Conservation (phyloP, 176 grass and related monocot species). For the Rhynchospora tenuis region DNA sequence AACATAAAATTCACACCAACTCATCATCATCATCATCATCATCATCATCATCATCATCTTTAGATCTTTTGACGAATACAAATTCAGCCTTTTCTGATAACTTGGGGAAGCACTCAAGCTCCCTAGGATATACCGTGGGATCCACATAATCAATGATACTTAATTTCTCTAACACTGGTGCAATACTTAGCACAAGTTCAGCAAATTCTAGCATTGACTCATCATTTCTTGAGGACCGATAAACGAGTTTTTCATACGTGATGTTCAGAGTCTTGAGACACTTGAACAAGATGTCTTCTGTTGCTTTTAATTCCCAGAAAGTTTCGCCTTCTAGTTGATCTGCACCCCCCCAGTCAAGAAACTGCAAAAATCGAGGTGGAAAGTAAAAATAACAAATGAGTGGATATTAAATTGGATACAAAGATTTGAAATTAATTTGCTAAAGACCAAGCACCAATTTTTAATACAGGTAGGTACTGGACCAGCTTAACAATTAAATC, state of each 20-base stretch:
- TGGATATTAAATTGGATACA: neutral
- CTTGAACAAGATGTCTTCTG: neutral
- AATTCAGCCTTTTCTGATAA: neutral
- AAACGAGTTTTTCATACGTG: too few species aligned
- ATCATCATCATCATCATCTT: too few species aligned
- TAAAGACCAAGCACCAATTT: neutral
- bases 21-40: too few species aligned
- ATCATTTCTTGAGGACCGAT: too few species aligned
- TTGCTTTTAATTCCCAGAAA: neutral
- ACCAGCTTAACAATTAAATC: too few species aligned
- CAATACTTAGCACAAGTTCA: neutral
- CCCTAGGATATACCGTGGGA: neutral
- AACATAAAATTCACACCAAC: too few species aligned
- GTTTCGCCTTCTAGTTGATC: neutral
- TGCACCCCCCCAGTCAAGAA: neutral
- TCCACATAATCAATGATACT: neutral
- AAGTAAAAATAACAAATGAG: neutral
- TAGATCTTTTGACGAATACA: neutral
- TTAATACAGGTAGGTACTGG: neutral
- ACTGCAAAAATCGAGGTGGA: neutral
- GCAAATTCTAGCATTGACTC: neutral
- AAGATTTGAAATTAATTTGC: neutral
- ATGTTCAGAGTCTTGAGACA: too few species aligned
- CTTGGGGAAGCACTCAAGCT: neutral
- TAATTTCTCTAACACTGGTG: neutral